These are phyloP conservation scores for Dothideomycetidae sp. DNA, from an alignment of 2,329 filamentous ascomycete genomes.

Conservation along the genomic window DNA sequence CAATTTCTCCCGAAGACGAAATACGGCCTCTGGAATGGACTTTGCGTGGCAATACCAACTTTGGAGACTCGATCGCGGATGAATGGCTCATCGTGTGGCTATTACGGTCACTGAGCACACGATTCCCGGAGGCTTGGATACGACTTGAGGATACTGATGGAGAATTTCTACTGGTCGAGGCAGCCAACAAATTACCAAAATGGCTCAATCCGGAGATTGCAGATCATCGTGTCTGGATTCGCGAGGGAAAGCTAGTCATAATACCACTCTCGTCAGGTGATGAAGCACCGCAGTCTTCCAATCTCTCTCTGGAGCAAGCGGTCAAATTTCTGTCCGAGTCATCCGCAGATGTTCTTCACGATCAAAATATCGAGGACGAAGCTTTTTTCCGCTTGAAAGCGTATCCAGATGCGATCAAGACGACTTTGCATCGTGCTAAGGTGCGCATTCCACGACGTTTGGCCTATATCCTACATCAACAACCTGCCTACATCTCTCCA, in stretches of 20 bases:
- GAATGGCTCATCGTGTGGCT: slow-evolving; percentile 95
- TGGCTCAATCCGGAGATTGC: slow-evolving; percentile 91
- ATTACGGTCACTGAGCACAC: slow-evolving; percentile 63
- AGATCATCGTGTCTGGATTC: slow-evolving; percentile 78
- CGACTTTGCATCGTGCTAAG: slow-evolving; percentile 61
- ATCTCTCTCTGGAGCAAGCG: slow-evolving; percentile 51
- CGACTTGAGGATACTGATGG: slow-evolving; percentile 78
- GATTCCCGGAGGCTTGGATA: slow-evolving; percentile 63
- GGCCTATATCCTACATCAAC: slow-evolving; percentile 61
- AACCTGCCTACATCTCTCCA: slow-evolving; percentile 63
- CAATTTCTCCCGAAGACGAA: slow-evolving; percentile 13
- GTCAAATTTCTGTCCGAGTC: slow-evolving; percentile 43
- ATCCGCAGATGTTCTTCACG: slow-evolving; percentile 50
- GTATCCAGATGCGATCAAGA: slow-evolving; percentile 61
- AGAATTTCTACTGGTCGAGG: slow-evolving; percentile 89
- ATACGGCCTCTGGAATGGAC: slow-evolving; percentile 13
- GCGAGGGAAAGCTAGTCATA: slow-evolving; percentile 59
- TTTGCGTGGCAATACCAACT: slow-evolving; percentile 65
- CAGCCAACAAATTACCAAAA: slow-evolving; percentile 68
- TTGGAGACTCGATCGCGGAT: slow-evolving; percentile 88
- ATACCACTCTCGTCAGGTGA: slow-evolving; percentile 38
- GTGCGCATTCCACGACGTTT: slow-evolving; percentile 67
- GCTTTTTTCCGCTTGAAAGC: slow-evolving; percentile 79
- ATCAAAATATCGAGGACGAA: slow-evolving; percentile 64
- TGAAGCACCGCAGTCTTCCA: slow-evolving; percentile 20